Conservation (phyloP, 495 filamentous ascomycete genomes). For the Rhizodiscina lignyota region DNA sequence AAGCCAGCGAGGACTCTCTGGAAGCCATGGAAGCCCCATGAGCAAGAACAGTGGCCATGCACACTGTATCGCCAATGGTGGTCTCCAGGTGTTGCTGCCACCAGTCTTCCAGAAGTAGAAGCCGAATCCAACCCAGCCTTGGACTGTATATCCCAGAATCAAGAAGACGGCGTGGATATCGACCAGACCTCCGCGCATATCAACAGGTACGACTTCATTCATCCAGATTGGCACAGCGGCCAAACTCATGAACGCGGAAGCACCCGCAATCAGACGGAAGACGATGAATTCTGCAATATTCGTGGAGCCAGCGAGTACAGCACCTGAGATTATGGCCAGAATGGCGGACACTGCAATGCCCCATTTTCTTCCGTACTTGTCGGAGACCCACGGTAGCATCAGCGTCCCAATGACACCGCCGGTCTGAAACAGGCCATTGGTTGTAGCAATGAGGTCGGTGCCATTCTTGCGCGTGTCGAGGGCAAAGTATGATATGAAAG, state of each 20-base stretch:
- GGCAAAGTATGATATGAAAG: conserved; percentile 16
- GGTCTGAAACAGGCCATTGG: conserved; percentile 16
- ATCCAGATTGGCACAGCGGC: no score
- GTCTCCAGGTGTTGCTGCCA: no score
- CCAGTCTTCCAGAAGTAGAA: conserved; percentile 1
- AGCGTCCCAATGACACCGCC: conserved; percentile 12
- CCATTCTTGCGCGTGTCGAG: conserved; percentile 13
- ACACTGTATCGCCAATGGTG: conserved; percentile 1
- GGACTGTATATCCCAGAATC: background rate
- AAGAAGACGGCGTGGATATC: background rate
- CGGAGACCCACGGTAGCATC: conserved; percentile 3
- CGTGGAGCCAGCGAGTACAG: background rate
- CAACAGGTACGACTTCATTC: no score
- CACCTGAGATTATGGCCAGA: conserved; percentile 1
- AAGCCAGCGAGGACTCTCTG: conserved; percentile 3
- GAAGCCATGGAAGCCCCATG: background rate
- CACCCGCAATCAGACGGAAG: no score
- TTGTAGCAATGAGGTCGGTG: conserved; percentile 12
- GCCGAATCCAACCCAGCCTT: background rate
- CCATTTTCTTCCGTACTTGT: no score
- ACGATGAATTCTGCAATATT: conserved; percentile 1
- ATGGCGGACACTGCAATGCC: no score
- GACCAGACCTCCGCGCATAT: no score
- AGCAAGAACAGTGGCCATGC: background rate
- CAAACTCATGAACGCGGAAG: background rate